Evolutionary conservation across 768 basidiomycete genomes (phyloP).

Genomic region (Porphyrellus cyaneotinctus): DNA sequence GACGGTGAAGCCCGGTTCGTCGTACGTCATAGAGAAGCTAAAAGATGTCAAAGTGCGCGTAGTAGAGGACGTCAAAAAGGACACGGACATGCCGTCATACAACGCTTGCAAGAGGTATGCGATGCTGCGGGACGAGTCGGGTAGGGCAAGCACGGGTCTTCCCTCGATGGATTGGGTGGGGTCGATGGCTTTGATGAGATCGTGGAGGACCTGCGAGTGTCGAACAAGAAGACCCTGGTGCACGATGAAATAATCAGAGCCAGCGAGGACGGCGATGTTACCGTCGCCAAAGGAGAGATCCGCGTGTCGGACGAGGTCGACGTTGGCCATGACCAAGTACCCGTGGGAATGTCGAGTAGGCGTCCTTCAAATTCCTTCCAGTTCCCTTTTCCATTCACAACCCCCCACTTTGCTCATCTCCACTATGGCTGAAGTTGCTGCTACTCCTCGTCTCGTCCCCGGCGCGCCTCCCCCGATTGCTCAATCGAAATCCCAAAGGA

Average conservation of each 20-base stretch:
- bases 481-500: slow-evolving; percentile 57
- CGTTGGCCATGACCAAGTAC: slow-evolving; percentile 8
- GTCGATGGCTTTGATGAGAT: slow-evolving; percentile 36
- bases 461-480: slow-evolving; percentile 68
- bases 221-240: slow-evolving; percentile 63
- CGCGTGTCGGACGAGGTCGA: slow-evolving; percentile 39
- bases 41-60: slow-evolving; percentile 14
- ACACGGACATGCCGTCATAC: slow-evolving; percentile 66
- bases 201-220: slow-evolving; percentile 52
- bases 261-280: slow-evolving; percentile 61
- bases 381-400: slow-evolving; percentile 1
- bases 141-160: slow-evolving; percentile 49
- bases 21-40: slow-evolving; percentile 47
- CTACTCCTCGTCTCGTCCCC: slow-evolving; percentile 57
- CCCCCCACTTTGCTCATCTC: neutral
- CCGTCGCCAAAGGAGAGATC: slow-evolving; percentile 66
- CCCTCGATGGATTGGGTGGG: slow-evolving; percentile 42
- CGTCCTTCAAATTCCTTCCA: slow-evolving; percentile 15
- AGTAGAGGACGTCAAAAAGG: neutral
- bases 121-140: slow-evolving; percentile 55
- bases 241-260: slow-evolving; percentile 58
- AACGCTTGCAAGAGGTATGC: slow-evolving; percentile 56
- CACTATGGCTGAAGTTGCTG: slow-evolving; percentile 34
- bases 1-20: slow-evolving; percentile 47
- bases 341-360: slow-evolving; percentile 16